These are phyloP conservation scores for Amaranthus cruentus DNA, from an alignment of 148 eudicot genomes.

Conservation along the genomic window DNA sequence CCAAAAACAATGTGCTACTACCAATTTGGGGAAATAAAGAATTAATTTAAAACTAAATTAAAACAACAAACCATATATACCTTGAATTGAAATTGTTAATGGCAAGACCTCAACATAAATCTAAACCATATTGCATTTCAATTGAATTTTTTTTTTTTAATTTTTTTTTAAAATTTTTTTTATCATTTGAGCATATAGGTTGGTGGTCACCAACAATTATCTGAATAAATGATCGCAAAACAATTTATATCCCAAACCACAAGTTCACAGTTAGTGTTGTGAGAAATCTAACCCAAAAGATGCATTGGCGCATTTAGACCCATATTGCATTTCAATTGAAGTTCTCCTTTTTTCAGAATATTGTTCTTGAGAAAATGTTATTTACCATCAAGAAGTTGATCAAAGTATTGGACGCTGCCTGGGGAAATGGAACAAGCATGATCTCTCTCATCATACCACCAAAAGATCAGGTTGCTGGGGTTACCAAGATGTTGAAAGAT, in stretches of 20 bases:
- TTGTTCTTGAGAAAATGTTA: slow-evolving; percentile 54
- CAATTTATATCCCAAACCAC: slow-evolving; percentile 89
- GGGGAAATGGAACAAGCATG: no score
- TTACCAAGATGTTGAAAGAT: slow-evolving; percentile 4
- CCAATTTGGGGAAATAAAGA: no score
- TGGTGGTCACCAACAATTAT: slow-evolving; percentile 98
- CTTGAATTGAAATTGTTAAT: no score
- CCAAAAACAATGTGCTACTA: no score
- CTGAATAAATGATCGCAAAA: slow-evolving; percentile 94
- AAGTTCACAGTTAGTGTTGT: slow-evolving; percentile 86
- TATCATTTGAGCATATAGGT: slow-evolving; percentile 68
- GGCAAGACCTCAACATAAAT: no score
- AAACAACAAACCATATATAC: no score
- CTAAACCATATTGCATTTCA: no score
- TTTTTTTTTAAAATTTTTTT: neutral
- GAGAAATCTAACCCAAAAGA: slow-evolving; percentile 82
- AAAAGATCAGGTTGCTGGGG: no score
- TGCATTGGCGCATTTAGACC: slow-evolving; percentile 95
- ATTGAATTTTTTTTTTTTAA: no score
- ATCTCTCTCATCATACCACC: no score
- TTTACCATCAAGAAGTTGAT: slow-evolving; percentile 32
- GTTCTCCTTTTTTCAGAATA: slow-evolving; percentile 42
- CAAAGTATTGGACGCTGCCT: no score
- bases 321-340: slow-evolving; percentile 26
- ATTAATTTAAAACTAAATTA: no score